These are phyloP conservation scores for Prunus padus DNA, from an alignment of 306 rosid genomes.

Conservation along the genomic window DNA sequence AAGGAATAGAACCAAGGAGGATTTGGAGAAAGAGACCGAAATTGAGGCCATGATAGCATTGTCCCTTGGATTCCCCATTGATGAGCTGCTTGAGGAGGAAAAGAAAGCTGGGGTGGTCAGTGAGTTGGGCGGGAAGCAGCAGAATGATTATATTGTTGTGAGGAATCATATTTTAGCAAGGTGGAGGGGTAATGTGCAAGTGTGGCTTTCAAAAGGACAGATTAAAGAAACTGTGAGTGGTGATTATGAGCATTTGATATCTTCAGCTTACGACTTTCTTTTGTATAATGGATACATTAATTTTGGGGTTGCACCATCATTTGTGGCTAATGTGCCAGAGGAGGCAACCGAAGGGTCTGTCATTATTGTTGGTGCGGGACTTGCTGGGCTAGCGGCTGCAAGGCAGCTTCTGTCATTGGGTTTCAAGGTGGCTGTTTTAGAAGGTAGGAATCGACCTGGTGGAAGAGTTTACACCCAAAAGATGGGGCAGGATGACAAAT, in stretches of 20 bases:
- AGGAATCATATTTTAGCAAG: constrained; percentile 85
- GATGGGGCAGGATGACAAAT: constrained; percentile 63
- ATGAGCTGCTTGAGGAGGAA: constrained; percentile 78
- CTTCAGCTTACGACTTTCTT: constrained; percentile 77
- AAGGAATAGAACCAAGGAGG: constrained; percentile 50
- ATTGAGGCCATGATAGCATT: constrained; percentile 92
- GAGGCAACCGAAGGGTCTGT: constrained; percentile 72
- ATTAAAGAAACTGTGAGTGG: constrained; percentile 72
- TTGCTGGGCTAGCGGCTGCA: constrained; percentile 91
- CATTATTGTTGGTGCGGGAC: constrained; percentile 83
- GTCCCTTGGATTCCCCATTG: constrained; percentile 83
- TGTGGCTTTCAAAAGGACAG: constrained; percentile 74
- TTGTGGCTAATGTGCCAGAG: constrained; percentile 50
- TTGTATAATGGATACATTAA: constrained; percentile 77
- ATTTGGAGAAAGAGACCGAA: constrained; percentile 85
- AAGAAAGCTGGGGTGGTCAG: constrained; percentile 72
- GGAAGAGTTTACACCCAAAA: constrained; percentile 92
- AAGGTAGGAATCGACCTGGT: constrained; percentile 90
- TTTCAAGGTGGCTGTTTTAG: constrained; percentile 72
- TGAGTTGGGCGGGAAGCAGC: constrained; percentile 84
- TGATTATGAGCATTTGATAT: constrained; percentile 72
- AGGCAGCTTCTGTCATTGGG: constrained; percentile 89
- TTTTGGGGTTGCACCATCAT: constrained; percentile 77
- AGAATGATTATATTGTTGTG: constrained; percentile 84
- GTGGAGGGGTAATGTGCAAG: constrained; percentile 83